Percentiles rank a stretch among this genome's conserved stretches.
These are phyloP conservation scores for Zhuliangozyma blackwelliae DNA, from an alignment of 1,139 yeast genomes.

Conservation along the genomic window DNA sequence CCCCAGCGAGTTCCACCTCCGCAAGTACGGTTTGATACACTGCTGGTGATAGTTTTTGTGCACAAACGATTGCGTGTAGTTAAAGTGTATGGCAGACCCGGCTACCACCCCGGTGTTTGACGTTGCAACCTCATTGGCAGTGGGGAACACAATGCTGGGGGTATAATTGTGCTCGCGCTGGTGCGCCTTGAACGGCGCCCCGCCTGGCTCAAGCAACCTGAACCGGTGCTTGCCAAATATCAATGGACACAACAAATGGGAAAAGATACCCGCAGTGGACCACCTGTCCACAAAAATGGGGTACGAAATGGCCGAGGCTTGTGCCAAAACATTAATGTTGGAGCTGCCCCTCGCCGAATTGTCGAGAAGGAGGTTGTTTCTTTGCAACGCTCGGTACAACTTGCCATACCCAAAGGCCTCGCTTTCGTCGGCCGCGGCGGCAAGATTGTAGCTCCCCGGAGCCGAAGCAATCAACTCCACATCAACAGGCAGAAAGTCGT, in stretches of 20 bases:
- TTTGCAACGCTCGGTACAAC: conserved; percentile 37
- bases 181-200: conserved; percentile 20
- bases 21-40: conserved; percentile 31
- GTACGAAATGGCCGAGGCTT: conserved; percentile 58
- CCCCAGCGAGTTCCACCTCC: conserved; percentile 24
- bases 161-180: conserved; percentile 25
- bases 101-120: conserved; percentile 44
- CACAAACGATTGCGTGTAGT: conserved; percentile 22
- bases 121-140: conserved; percentile 42
- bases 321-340: conserved; percentile 41
- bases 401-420: conserved; percentile 50
- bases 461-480: conserved; percentile 58
- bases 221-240: conserved; percentile 19
- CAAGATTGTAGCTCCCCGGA: conserved; percentile 37
- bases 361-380: conserved; percentile 27
- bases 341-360: conserved; percentile 8
- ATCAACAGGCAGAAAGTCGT: conserved; percentile 43
- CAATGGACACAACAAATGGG: conserved; percentile 52
- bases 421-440: conserved; percentile 7
- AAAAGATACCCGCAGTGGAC: conserved; percentile 43
- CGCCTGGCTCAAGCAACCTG: conserved; percentile 27
- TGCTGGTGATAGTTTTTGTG: conserved; percentile 27
- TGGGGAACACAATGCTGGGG: conserved; percentile 54
- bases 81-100: conserved; percentile 56
- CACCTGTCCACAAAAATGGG: conserved; percentile 36